phyloP scores from a whole-genome alignment of 371 early-diverging fungal genomes.

The Mucor irregularis region DNA sequence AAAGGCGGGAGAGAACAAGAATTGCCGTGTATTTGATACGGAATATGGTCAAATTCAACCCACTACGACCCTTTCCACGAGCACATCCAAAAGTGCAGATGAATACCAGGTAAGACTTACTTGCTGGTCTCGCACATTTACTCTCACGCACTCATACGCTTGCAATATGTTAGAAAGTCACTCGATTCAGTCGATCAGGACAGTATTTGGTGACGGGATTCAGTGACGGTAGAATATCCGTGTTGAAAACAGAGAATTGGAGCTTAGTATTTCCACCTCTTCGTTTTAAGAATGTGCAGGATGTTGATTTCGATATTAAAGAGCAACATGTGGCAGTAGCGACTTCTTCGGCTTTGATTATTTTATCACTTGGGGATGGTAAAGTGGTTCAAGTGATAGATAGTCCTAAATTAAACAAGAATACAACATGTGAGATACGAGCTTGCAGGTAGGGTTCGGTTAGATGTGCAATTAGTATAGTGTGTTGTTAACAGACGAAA shows the following conservation, averaged over 20 bases:
- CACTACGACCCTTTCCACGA: conserved; percentile 14
- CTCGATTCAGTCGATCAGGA: conserved; percentile 55
- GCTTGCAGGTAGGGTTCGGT: conserved; percentile 51
- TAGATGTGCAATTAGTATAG: no score
- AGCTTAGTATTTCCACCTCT: conserved; percentile 47
- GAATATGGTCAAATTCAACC: conserved; percentile 24
- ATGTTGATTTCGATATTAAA: conserved; percentile 51
- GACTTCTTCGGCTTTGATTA: conserved; percentile 44
- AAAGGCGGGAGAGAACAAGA: conserved; percentile 52
- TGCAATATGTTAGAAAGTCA: conserved; percentile 54
- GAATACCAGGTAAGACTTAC: conserved; percentile 43
- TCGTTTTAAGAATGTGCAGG: conserved; percentile 59
- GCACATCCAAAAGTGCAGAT: conserved; percentile 18
- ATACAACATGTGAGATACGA: conserved; percentile 46
- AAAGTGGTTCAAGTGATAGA: conserved; percentile 59
- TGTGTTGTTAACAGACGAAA: no score
- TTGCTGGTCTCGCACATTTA: no score
- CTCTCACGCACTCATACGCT: no score
- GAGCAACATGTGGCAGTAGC: conserved; percentile 36
- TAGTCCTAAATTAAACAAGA: conserved; percentile 56
- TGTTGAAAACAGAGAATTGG: conserved; percentile 54
- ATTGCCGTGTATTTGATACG: conserved; percentile 53
- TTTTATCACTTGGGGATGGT: conserved; percentile 53
- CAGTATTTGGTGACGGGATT: conserved; percentile 57
- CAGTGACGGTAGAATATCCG: conserved; percentile 63